Percentiles rank a stretch among this genome's conserved stretches.
These are phyloP conservation scores for Caloboletus firmus DNA, from an alignment of 1,284 basidiomycete species.

Conservation along the genomic window DNA sequence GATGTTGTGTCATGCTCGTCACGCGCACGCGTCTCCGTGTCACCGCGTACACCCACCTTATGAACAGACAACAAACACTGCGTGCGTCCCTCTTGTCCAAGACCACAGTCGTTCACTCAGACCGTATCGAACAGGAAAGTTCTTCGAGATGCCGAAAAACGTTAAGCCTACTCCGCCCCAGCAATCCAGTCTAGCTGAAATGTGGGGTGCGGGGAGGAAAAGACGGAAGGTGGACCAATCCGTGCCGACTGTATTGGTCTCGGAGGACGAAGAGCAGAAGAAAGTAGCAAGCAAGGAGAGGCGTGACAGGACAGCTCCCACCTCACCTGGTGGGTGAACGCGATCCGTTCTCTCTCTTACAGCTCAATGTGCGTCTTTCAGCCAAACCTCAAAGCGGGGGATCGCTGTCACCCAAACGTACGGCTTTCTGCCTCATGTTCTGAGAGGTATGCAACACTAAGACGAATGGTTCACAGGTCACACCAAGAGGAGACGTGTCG, in stretches of 20 bases:
- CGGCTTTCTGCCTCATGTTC: conserved; percentile 4
- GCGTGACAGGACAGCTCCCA: background rate
- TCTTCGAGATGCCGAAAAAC: conserved; percentile 68
- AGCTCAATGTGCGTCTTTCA: conserved; percentile 16
- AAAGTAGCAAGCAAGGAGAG: conserved; percentile 24
- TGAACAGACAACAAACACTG: conserved; percentile 72
- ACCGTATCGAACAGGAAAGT: conserved; percentile 49
- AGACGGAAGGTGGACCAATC: conserved; percentile 26
- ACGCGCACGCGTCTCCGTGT: conserved; percentile 17
- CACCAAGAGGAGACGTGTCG: conserved; percentile 58
- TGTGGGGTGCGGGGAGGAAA: conserved; percentile 63
- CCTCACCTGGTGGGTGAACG: conserved; percentile 18
- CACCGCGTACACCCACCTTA: conserved; percentile 28
- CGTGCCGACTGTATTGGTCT: conserved; percentile 8
- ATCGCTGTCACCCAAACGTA: conserved; percentile 28
- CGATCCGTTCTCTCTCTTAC: background rate
- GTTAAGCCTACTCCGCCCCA: conserved; percentile 62
- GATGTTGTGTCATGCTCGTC: conserved; percentile 23
- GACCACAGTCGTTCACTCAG: conserved; percentile 1
- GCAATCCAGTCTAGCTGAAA: conserved; percentile 68
- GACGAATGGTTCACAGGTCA: conserved; percentile 20
- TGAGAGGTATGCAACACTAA: background rate
- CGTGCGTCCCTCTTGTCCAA: conserved; percentile 40
- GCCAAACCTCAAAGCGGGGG: conserved; percentile 46
- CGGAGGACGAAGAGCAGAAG: conserved; percentile 35